phyloP scores from a whole-genome alignment of 2,329 filamentous ascomycete genomes.

The Alternaria triticina region DNA sequence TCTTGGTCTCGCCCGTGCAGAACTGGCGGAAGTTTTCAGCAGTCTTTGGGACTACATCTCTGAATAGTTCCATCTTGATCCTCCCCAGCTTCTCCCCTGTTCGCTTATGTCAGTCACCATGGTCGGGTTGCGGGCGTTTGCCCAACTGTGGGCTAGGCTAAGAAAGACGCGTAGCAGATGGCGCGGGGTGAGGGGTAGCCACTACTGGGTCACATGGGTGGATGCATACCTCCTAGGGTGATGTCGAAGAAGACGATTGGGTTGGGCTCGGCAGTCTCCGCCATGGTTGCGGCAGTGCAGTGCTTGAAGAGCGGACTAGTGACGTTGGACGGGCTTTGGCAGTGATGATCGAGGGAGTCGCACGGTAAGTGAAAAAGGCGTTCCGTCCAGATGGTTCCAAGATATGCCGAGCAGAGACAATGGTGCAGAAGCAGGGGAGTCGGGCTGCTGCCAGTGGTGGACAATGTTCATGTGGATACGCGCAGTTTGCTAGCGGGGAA shows the following conservation, averaged over 20 bases:
- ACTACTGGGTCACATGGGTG: slow-evolving; percentile 1
- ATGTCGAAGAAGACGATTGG: slow-evolving; percentile 76
- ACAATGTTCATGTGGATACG: background rate
- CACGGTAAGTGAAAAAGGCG: background rate
- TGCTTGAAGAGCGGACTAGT: slow-evolving; percentile 5
- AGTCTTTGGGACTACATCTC: slow-evolving; percentile 81
- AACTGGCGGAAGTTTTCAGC: slow-evolving; percentile 98
- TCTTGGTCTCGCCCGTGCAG: slow-evolving; percentile 92
- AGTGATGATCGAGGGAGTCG: slow-evolving; percentile 5
- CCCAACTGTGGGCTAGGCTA: slow-evolving; percentile 10
- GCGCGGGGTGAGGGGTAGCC: slow-evolving; percentile 18
- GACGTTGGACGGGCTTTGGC: slow-evolving; percentile 12
- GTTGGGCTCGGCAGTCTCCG: slow-evolving; percentile 48
- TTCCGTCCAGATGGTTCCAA: background rate
- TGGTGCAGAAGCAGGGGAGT: slow-evolving; percentile 10
- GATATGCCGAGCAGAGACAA: background rate
- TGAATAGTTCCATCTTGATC: slow-evolving; percentile 71
- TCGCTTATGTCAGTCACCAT: slow-evolving; percentile 28
- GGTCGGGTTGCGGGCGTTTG: background rate
- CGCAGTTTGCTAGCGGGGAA: slow-evolving; percentile 21
- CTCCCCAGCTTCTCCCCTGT: slow-evolving; percentile 46
- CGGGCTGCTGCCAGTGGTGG: slow-evolving; percentile 17
- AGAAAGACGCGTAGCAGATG: slow-evolving; percentile 18
- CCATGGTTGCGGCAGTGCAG: slow-evolving; percentile 45
- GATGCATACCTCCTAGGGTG: slow-evolving; percentile 72